These are phyloP conservation scores for Scedosporium apiospermum DNA, from an alignment of 2,329 filamentous ascomycete species.

Conservation along the genomic window DNA sequence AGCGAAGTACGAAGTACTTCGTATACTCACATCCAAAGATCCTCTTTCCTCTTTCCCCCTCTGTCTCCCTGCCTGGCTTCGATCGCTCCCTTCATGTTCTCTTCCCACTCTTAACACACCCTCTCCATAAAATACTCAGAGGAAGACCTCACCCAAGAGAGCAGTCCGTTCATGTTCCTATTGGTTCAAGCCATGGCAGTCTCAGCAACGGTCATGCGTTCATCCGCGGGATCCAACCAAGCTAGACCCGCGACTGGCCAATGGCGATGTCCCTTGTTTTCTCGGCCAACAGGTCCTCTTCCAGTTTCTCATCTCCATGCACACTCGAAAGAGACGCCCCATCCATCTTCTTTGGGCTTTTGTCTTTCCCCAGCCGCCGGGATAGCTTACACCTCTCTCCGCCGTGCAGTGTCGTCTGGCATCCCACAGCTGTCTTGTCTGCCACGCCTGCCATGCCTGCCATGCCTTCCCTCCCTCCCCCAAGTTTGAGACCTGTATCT, in stretches of 20 bases:
- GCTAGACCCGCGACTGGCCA: neutral
- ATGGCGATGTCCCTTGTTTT: neutral
- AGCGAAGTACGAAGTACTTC: neutral
- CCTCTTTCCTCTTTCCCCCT: neutral
- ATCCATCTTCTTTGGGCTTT: neutral
- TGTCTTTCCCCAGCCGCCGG: neutral
- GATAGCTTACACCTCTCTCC: neutral
- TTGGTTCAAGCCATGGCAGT: neutral
- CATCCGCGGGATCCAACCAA: conserved; percentile 2
- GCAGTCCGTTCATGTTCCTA: neutral
- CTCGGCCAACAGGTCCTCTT: neutral
- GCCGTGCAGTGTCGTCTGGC: neutral
- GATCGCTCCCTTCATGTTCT: neutral
- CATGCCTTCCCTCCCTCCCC: neutral
- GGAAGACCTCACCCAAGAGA: neutral
- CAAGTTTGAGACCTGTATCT: neutral
- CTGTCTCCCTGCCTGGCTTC: too few species aligned
- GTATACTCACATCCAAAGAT: neutral
- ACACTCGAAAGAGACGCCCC: neutral
- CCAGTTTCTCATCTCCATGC: neutral
- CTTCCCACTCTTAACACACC: conserved; percentile 1
- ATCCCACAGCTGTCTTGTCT: neutral
- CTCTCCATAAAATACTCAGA: neutral
- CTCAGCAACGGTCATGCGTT: conserved; percentile 3
- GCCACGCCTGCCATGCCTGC: neutral